phyloP scores from a whole-genome alignment of 1,139 yeast genomes.

The Yamadazyma pseudoaaseri region DNA sequence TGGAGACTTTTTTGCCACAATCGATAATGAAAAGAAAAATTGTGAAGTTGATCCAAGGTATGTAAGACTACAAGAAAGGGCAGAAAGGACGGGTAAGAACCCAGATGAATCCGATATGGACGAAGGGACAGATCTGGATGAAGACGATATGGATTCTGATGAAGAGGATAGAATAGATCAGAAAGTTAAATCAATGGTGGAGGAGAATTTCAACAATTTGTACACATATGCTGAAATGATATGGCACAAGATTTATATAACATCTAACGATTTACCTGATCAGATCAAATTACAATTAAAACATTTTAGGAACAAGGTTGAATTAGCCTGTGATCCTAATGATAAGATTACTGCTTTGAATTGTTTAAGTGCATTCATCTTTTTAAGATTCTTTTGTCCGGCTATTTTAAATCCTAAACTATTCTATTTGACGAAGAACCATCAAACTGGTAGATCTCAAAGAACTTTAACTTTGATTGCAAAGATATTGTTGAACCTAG shows the following conservation, averaged over 20 bases:
- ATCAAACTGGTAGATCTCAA: slow-evolving; percentile 69
- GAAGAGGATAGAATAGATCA: slow-evolving; percentile 28
- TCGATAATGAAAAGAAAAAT: slow-evolving; percentile 49
- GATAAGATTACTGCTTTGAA: slow-evolving; percentile 58
- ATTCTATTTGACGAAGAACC: slow-evolving; percentile 68
- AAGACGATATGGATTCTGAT: slow-evolving; percentile 31
- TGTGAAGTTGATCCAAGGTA: slow-evolving; percentile 77
- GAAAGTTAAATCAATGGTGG: slow-evolving; percentile 32
- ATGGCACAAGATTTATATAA: slow-evolving; percentile 69
- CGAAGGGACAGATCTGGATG: slow-evolving; percentile 23
- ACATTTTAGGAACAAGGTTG: slow-evolving; percentile 59
- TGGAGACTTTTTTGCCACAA: slow-evolving; percentile 61
- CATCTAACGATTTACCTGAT: slow-evolving; percentile 76
- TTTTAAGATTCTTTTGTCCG: slow-evolving; percentile 86
- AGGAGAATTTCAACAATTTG: slow-evolving; percentile 53
- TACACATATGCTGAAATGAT: slow-evolving; percentile 56
- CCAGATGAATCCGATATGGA: slow-evolving; percentile 18
- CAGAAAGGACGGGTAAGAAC: slow-evolving; percentile 26
- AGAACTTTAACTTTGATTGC: slow-evolving; percentile 80
- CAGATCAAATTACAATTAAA: slow-evolving; percentile 63
- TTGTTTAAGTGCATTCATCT: slow-evolving; percentile 79
- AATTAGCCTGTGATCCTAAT: slow-evolving; percentile 57
- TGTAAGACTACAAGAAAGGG: slow-evolving; percentile 44
- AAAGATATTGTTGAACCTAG: slow-evolving; percentile 76
- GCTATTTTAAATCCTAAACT: slow-evolving; percentile 87